phyloP scores from a whole-genome alignment of 306 rosid genomes.

The Mucuna pruriens region DNA sequence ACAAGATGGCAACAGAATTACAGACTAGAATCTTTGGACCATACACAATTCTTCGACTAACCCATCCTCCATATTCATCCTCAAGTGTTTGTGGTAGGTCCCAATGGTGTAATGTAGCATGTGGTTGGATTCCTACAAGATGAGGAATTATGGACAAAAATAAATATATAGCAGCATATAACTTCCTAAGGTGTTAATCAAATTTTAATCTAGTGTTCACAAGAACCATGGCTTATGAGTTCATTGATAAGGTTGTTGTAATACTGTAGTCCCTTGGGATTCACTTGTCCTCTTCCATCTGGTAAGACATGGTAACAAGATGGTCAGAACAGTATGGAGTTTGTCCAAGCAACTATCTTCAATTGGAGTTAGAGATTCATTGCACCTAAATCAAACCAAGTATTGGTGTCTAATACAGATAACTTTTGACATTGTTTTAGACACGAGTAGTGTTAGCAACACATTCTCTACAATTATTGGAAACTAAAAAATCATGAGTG shows the following conservation, averaged over 20 bases:
- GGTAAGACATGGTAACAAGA: neutral
- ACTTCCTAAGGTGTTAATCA: neutral
- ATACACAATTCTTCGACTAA: conserved; percentile 50
- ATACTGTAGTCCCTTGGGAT: conserved; percentile 61
- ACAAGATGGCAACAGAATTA: neutral
- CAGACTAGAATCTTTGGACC: neutral
- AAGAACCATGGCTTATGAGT: conserved; percentile 47
- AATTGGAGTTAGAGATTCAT: neutral
- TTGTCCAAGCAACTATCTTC: neutral
- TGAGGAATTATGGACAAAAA: too few relatives aligned
- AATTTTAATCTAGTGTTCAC: neutral
- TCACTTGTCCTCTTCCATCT: conserved; percentile 63
- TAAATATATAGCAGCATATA: neutral
- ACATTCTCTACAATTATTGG: too few relatives aligned
- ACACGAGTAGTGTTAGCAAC: too few relatives aligned
- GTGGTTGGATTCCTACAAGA: conserved; percentile 65
- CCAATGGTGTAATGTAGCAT: conserved; percentile 53
- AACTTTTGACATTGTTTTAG: neutral
- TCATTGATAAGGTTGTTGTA: conserved; percentile 66
- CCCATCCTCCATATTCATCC: conserved; percentile 70
- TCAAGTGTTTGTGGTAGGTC: conserved; percentile 69
- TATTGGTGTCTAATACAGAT: neutral
- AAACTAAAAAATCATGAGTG: too few relatives aligned
- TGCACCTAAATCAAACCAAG: neutral
- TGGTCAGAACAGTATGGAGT: neutral